Base-by-base conservation (phyloP, 495 filamentous ascomycete species). In the Aspergillus bridgeri region DNA sequence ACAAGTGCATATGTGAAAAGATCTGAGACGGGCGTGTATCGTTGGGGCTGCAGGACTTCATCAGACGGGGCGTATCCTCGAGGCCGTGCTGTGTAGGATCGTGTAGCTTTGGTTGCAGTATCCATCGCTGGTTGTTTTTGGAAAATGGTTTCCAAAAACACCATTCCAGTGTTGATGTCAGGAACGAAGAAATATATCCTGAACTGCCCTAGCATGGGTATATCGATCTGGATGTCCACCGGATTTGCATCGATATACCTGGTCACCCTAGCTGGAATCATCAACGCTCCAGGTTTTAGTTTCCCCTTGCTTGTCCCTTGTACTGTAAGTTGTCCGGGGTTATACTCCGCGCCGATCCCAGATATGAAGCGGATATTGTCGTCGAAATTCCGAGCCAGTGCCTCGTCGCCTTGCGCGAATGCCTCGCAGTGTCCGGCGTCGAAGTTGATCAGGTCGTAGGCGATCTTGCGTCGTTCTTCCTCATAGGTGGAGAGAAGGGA, bases 401-500 rank as follows among this genome's bases (percentile, higher is more conserved):
- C 82, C 9, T 76, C 75, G 24, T 88, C 84, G 5, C 82, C 83
- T 4, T 76, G 76, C 9, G 80, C 76, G 55, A 87, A 85, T 33
- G 82, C 78, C 56, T 79, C 79, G 50, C 79, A 81, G 55, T 85
- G 82, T 56, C 76, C 70, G 0, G 57, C 57, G 69, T 95, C 90
- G 60, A 92, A 92, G 20, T 82, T 75, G 33, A 95, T 81, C 0
- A 95, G 79, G 42, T 88, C 85, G 58, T 87, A 76, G 7, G 90
- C 90, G 20, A 92, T 84, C 43, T 86, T 78, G 46, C 83, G 82
- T 25, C 90, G 83, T 70, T 95, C 90, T 9, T 75, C 65, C 65
- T 89, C 80, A 69, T 95, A 95, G 0, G 89, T 91, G n/a, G 79
- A 74, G 9, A 94, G 77, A 1, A 92, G 64, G 3, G 67, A 70